A percentile compares a stretch with the other conserved stretches of the same genome.
Evolutionary conservation across 805 yeast genomes (phyloP).

Genomic region (Kockiozyma suomiensis): DNA sequence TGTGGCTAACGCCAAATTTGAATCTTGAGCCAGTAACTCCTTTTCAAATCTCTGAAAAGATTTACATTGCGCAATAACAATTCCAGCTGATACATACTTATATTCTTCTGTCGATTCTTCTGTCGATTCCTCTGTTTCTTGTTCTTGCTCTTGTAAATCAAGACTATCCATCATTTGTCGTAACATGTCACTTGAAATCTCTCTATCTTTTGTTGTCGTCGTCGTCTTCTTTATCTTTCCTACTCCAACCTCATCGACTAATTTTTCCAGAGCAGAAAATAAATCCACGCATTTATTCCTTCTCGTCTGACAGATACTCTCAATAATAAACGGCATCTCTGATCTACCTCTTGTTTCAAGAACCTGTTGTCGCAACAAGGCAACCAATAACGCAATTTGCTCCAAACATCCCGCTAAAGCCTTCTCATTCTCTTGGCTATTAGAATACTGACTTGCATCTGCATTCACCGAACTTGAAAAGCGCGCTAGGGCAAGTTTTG

Average conservation of each 20-base stretch:
- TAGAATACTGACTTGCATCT: constrained; percentile 11
- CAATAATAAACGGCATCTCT: constrained; percentile 12
- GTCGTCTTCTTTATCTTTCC: neutral
- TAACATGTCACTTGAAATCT: neutral
- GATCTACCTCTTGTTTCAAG: neutral
- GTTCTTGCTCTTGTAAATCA: neutral
- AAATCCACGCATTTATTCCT: constrained; percentile 10
- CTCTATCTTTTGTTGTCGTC: no score
- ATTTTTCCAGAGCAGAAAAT: constrained; percentile 10
- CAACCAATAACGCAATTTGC: constrained; percentile 11
- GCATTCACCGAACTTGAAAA: constrained; percentile 12
- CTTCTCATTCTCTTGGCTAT: neutral
- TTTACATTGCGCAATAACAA: constrained; percentile 15
- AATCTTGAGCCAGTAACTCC: neutral
- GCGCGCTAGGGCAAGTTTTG: constrained; percentile 26
- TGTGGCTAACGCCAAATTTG: neutral
- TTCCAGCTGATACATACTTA: constrained; percentile 25
- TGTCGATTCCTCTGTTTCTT: neutral
- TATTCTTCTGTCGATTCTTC: constrained; percentile 5
- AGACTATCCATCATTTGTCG: neutral
- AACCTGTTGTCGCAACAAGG: constrained; percentile 7
- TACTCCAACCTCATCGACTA: constrained; percentile 21
- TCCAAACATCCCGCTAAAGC: constrained; percentile 15
- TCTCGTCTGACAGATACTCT: constrained; percentile 4
- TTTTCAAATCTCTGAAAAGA: constrained; percentile 16